Conservation (phyloP, 2,329 filamentous ascomycete genomes). For the Aspergillus ochraceoroseus region DNA sequence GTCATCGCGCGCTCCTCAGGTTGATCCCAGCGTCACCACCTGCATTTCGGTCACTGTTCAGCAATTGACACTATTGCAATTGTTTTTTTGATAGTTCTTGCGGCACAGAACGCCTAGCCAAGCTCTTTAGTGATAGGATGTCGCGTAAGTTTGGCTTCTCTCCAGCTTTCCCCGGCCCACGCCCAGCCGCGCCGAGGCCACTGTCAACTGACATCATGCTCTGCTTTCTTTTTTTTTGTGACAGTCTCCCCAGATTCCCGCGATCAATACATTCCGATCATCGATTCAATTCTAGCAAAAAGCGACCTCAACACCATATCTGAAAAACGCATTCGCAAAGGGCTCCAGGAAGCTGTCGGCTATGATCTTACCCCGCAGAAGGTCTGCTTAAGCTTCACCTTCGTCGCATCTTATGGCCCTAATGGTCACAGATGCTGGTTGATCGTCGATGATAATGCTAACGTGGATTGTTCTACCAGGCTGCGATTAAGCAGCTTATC, state of each 20-base stretch:
- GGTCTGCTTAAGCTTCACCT: conserved; percentile 39
- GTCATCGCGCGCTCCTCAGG: conserved; percentile 7
- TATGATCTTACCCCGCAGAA: conserved; percentile 60
- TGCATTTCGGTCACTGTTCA: background rate
- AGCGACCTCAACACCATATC: conserved; percentile 62
- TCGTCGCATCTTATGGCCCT: conserved; percentile 10
- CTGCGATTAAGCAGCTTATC: conserved; percentile 66
- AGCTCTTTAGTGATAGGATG: conserved; percentile 28
- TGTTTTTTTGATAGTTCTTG: background rate
- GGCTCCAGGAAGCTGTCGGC: conserved; percentile 56
- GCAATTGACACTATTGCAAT: conserved; percentile 16
- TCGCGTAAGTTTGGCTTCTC: conserved; percentile 34
- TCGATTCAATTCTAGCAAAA: conserved; percentile 57
- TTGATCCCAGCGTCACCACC: conserved; percentile 5
- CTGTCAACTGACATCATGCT: conserved; percentile 22
- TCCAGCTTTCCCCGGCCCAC: conserved; percentile 19
- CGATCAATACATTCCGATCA: conserved; percentile 53
- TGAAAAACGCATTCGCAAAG: conserved; percentile 61
- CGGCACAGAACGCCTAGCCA: conserved; percentile 7
- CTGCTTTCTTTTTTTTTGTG: conserved; percentile 9
- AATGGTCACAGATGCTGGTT: too few species aligned
- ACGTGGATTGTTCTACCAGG: conserved; percentile 41
- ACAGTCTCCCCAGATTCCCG: conserved; percentile 49
- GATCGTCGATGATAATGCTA: conserved; percentile 12
- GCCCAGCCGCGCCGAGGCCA: conserved; percentile 19